A percentile compares a stretch with the other conserved stretches of the same genome.
Conservation (phyloP, 2,329 filamentous ascomycete species). For the Didymella glomerata region DNA sequence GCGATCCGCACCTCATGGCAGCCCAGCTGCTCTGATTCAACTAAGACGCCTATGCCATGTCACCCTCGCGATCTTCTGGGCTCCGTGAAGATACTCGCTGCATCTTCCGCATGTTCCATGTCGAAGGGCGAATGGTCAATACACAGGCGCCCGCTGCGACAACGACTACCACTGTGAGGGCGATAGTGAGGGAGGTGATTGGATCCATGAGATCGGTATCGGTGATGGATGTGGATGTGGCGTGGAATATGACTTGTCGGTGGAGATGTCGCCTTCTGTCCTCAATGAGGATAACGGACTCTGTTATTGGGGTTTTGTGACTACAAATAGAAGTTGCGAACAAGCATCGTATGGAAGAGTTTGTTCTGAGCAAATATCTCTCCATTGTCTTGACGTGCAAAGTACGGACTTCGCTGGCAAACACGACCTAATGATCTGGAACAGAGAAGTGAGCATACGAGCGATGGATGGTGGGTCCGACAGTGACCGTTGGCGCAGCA, state of each 20-base stretch:
- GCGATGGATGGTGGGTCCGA: background rate
- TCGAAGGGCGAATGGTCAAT: background rate
- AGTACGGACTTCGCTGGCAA: background rate
- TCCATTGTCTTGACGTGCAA: background rate
- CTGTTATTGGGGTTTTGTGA: background rate
- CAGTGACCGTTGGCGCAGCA: background rate
- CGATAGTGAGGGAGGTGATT: background rate
- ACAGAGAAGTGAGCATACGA: background rate
- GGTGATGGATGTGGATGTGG: background rate
- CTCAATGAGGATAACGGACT: background rate
- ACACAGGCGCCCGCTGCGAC: background rate
- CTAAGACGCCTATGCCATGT: no score
- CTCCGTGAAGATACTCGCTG: background rate
- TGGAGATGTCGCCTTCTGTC: background rate
- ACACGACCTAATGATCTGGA: background rate
- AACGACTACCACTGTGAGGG: background rate
- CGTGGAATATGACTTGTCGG: background rate
- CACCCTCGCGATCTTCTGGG: background rate
- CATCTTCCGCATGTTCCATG: background rate
- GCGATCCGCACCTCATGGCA: background rate
- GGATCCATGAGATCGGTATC: background rate
- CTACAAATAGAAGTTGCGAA: background rate
- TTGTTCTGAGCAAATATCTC: background rate
- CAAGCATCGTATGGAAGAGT: background rate
- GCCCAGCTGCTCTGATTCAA: background rate